Conservation (phyloP, 805 yeast species). For the Saccharomycopsis oosterbeekiorum region DNA sequence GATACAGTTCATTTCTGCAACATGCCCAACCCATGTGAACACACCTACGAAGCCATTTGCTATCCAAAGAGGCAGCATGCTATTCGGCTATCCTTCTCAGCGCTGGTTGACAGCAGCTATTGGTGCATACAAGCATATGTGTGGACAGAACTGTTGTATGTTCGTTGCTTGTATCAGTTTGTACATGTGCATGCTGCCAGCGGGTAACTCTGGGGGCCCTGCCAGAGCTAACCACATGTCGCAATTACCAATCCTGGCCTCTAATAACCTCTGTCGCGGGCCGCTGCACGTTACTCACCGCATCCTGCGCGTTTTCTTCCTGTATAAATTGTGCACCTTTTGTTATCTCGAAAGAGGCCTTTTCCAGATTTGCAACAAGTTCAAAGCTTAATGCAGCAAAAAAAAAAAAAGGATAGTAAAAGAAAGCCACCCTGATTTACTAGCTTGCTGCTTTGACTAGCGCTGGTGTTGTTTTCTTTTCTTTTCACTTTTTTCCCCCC, state of each 20-base stretch:
- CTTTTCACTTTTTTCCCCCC: neutral
- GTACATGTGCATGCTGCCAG: neutral
- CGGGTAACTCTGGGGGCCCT: neutral
- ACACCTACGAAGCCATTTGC: neutral
- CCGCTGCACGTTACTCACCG: neutral
- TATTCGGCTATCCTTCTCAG: neutral
- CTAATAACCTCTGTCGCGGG: neutral
- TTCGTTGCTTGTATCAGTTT: neutral
- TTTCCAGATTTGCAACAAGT: conserved; percentile 2
- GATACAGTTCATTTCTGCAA: too few species aligned
- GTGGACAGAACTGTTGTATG: neutral
- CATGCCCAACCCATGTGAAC: neutral
- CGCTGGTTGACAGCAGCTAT: neutral
- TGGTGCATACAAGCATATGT: neutral
- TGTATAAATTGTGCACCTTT: neutral
- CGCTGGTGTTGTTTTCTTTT: neutral
- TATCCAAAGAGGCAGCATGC: neutral
- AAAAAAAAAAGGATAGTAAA: neutral
- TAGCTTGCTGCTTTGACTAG: neutral
- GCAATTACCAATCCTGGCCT: neutral
- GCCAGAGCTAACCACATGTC: neutral
- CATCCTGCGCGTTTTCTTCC: neutral
- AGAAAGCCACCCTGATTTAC: too few species aligned
- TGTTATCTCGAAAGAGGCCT: neutral
- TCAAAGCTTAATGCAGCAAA: neutral